Percentiles rank a stretch among this genome's conserved stretches.
phyloP scores from a whole-genome alignment of 2,329 filamentous ascomycete genomes.

The Talaromyces sp. region DNA sequence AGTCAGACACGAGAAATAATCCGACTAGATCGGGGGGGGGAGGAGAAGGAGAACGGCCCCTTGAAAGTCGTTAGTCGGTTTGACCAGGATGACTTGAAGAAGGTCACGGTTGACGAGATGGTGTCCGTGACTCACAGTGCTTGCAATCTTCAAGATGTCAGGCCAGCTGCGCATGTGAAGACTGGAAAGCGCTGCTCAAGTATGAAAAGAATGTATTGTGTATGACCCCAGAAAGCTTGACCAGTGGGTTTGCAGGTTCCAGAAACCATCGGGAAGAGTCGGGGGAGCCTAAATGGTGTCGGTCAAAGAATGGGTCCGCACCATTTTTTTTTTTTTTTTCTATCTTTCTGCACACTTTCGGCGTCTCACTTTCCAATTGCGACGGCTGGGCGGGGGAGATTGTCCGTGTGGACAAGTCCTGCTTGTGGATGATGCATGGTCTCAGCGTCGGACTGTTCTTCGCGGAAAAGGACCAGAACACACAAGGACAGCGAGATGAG shows the following conservation, averaged over 20 bases:
- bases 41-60: background rate
- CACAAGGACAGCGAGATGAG: background rate
- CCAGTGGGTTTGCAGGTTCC: slow-evolving; percentile 24
- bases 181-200: background rate
- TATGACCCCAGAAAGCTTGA: slow-evolving; percentile 23
- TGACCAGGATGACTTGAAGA: background rate
- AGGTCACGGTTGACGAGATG: background rate
- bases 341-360: background rate
- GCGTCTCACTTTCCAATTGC: background rate
- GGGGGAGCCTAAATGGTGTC: slow-evolving; percentile 19
- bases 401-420: background rate
- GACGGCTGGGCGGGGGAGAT: background rate
- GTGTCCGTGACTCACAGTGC: background rate
- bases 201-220: background rate
- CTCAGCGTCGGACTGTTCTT: background rate
- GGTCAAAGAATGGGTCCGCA: slow-evolving; percentile 11
- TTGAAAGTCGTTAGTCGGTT: background rate
- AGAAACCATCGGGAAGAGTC: slow-evolving; percentile 33
- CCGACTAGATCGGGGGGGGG: background rate
- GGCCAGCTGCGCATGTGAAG: slow-evolving; percentile 9
- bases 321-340: background rate
- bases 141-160: background rate
- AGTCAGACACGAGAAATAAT: background rate
- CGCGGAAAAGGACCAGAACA: too few species aligned
- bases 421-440: background rate